Conservation (phyloP, 169 alveolate genomes). For the Plasmodium gonderi region DNA sequence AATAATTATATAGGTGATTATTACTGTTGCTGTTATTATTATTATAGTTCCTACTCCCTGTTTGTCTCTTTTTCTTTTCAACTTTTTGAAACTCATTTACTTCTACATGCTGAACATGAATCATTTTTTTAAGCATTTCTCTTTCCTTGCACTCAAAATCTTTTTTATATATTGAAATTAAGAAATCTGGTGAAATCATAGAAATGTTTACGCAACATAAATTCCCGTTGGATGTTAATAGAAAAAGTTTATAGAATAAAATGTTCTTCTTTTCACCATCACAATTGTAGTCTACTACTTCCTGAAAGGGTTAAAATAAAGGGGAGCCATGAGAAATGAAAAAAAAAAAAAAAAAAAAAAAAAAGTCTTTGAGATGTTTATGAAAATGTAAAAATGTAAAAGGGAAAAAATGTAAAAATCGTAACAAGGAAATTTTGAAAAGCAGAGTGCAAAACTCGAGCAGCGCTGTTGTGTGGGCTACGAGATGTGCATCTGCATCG, state of each 20-base stretch:
- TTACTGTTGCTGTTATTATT: neutral
- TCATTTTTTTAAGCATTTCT: slow-evolving; percentile 48
- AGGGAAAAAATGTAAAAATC: too few relatives aligned
- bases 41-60: neutral
- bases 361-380: too few relatives aligned
- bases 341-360: neutral
- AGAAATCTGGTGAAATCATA: slow-evolving; percentile 35
- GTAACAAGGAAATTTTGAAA: neutral
- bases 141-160: slow-evolving; percentile 56
- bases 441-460: neutral
- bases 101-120: slow-evolving; percentile 20
- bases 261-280: slow-evolving; percentile 14
- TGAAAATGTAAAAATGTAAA: neutral
- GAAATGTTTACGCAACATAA: slow-evolving; percentile 64
- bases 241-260: slow-evolving; percentile 33
- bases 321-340: too few relatives aligned
- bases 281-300: slow-evolving; percentile 16
- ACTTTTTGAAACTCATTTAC: neutral
- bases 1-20: slow-evolving; percentile 34
- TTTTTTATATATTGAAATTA: slow-evolving; percentile 26
- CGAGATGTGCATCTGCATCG: neutral
- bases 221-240: slow-evolving; percentile 57
- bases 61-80: neutral
- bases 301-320: slow-evolving; percentile 37
- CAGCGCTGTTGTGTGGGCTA: neutral